Evolutionary conservation across 2,329 filamentous ascomycete species (phyloP).

Genomic region (Helminthosporium solani): DNA sequence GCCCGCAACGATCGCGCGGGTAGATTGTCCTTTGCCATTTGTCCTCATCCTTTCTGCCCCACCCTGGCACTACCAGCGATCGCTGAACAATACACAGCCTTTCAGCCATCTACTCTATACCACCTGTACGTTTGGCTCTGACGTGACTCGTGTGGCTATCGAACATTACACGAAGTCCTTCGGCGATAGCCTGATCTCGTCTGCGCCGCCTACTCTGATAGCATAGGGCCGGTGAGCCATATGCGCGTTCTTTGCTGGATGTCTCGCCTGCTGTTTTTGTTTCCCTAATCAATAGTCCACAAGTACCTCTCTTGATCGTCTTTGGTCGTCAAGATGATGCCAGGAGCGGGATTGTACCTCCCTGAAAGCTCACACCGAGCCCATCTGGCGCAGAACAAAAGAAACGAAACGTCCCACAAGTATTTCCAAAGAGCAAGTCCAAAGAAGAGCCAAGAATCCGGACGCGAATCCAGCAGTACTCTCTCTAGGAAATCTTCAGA

Average conservation of each 20-base stretch:
- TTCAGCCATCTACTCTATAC: neutral
- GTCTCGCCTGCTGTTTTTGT: constrained; percentile 4
- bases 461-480: constrained; percentile 8
- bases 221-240: constrained; percentile 1
- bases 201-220: neutral
- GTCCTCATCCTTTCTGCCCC: neutral
- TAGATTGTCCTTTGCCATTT: neutral
- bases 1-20: neutral
- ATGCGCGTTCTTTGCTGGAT: neutral
- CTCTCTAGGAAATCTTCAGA: constrained; percentile 8
- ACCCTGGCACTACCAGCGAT: neutral
- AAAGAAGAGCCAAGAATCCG: constrained; percentile 10
- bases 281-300: neutral
- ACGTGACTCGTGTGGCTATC: neutral
- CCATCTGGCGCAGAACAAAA: constrained; percentile 3
- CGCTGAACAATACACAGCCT: neutral
- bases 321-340: constrained; percentile 5
- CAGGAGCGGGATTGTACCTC: constrained; percentile 20
- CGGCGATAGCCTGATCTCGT: constrained; percentile 1
- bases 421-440: constrained; percentile 17
- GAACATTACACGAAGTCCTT: neutral
- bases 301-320: neutral
- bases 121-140: neutral
- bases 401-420: constrained; percentile 2
- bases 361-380: constrained; percentile 18